Evolutionary conservation across 805 yeast species (phyloP), one percentile per base, ranked within the genome.

Genomic region (Kluyveromyces wickerhamii): DNA sequence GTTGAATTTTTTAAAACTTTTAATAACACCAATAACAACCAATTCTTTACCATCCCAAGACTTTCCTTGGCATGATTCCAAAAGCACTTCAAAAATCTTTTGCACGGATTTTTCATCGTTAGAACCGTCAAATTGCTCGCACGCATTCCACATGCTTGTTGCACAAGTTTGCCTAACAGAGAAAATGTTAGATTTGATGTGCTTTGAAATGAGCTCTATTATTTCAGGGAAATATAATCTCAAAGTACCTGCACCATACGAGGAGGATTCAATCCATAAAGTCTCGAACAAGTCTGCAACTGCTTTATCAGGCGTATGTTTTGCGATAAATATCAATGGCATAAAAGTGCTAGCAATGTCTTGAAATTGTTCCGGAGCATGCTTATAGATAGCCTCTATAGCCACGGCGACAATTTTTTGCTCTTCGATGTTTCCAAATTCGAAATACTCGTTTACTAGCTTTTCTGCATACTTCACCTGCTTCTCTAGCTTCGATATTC

Each of bases 31-130:
- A 23, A 74, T 75, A 13, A 86, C 62, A 1, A 92, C 69, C 19
- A 66, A 57, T 45, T 87, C 96, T 49, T 89, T 89, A 5, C 96
- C 97, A 11, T 69, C 67, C 92, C 95, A 89, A 7, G 89, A 72
- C 40, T 94, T 73, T 1, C 96, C 96, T 36, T 68, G 65, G 36
- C 77, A 66, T 0, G 94, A 74, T 19, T 67, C 68, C 12, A 82
- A 52, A 29, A 85, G 61, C 5, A 76, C 61, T 0, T 62, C 57
- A 38, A 82, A 72, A 12, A 85, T 52, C 12, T 46, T 52, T 2
- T 51, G 51, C 2, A 63, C 49, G 3, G 57, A 52, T 26, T 48
- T 40, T 15, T 45, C 53, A 4, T 52, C 41, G 4, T 52, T 41
- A 1, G 52, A 42, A 3, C 46, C 51, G 21, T 63, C 66, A 8